Evolutionary conservation across 2,329 filamentous ascomycete species (phyloP), one percentile per base, ranked within the genome.

Genomic region (Helicocarpus griseus): DNA sequence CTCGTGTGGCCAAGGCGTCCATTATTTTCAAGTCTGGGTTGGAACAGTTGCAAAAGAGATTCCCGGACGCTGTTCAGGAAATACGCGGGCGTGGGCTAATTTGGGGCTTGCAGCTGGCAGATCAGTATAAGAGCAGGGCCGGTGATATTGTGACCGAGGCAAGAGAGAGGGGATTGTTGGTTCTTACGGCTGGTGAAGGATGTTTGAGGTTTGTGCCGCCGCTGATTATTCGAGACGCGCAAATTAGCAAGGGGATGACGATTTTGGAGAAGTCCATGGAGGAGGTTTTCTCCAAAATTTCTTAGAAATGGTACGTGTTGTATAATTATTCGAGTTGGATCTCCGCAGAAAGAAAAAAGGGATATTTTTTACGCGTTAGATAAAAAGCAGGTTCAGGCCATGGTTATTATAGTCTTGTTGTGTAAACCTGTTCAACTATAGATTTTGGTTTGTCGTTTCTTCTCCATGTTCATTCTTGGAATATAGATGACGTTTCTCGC

Each of bases 151-250:
- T 98, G 54, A 89, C 85, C 57, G 90, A 89, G 9, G 89, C 90
- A 17, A 77, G 93, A 55, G 89, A 97, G 73, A 78, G 89, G 54
- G 93, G 93, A 0, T 68, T 98, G 62, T 69, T 98, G 53, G 77
- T 98, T 54, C 96, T 98, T 63, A 96, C 89, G 1, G 91, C 89
- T 26, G 93, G 93, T 1, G 89, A 83, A 28, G 95, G 97, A 65
- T 96, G 90, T 7, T 71, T 98, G 59, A 78, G 93, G 45, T 95
- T 98, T 61, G 89, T 97, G 52, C 93, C 93, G 29, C 86, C 88
- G 54, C 72, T 98, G 63, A 82, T 83, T 5, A 86, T 98, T 53
- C 85, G 81, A 0, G 82, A 88, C 59, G 80, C 79, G 24, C 87
- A 96, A 77, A 93, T 97, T 58, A 75, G 83, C 58, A 76, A 85